Evolutionary conservation across 2,329 filamentous ascomycete species (phyloP), one percentile per base, ranked within the genome.

Genomic region (Penicillium sp.): DNA sequence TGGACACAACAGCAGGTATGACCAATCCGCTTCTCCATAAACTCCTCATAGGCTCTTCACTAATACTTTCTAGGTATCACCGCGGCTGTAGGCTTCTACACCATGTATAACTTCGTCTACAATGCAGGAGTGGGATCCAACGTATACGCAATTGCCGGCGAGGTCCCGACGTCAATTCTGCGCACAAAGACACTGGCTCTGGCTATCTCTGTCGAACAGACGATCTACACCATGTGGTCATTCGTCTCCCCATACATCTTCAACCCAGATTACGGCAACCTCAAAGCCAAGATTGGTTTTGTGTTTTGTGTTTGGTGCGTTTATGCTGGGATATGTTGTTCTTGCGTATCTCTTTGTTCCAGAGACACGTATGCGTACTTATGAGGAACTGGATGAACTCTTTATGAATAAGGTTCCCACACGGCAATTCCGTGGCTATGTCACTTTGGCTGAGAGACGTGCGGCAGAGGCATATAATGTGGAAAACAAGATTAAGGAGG

Each of bases 261-360:
- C 42, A 60, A 60, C 25, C 42, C 56, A 1, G 53, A 51, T 31
- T 51, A 57, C 44, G 58, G 56, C 3, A 65, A 71, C 49, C 33
- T 72, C 41, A 57, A 59, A 48, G 70, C 67, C 14, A 72, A 71
- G 49, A 64, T 70, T 26, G 70, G 65, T 4, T 48, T 48, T 53
- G 58, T 73, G 65, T 4, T 48, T 48, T 53, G 58, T 73, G 1
- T 56, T 45, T 29, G 44, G 37, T 18, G 50, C 14, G 0, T 53
- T 56, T 11, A 56, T 52, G 49, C 26, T 49, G 2, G 15, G 29
- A 8, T 53, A 27, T 6, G 25, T 27, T n/a, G 6, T 35, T 1
- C 4, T 49, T 9, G 50, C 50, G 4, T 56, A 8, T 9, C 25
- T 31, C 20, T 33, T 51, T 35, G 49, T 51, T 22, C 49, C 49